Evolutionary conservation across 2,329 filamentous ascomycete genomes (phyloP).

Genomic region (Claviceps pusilla): DNA sequence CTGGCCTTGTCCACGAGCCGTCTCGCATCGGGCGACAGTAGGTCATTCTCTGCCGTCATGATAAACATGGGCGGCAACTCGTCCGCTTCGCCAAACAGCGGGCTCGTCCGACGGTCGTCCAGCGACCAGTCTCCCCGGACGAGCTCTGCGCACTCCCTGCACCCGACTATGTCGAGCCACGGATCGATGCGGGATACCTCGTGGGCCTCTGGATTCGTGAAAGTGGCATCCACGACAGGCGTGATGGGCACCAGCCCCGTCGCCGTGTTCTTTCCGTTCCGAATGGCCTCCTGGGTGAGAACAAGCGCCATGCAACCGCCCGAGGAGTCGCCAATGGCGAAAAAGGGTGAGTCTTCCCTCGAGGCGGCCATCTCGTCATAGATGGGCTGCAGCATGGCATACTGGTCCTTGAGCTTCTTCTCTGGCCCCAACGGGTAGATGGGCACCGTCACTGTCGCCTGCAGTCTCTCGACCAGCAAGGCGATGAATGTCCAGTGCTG

Average conservation of each 20-base stretch:
- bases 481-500: constrained; percentile 17
- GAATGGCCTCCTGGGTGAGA: constrained; percentile 16
- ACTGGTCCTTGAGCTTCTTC: constrained; percentile 16
- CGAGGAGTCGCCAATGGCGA: constrained; percentile 17
- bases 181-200: constrained; percentile 12
- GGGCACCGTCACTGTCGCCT: constrained; percentile 18
- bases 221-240: constrained; percentile 16
- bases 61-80: constrained; percentile 17
- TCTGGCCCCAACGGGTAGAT: constrained; percentile 20
- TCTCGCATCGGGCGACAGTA: constrained; percentile 15
- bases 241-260: constrained; percentile 16
- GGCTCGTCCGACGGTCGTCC: constrained; percentile 15
- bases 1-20: constrained; percentile 15
- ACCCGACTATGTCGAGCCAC: constrained; percentile 15
- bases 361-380: constrained; percentile 17
- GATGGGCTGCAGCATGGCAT: constrained; percentile 17
- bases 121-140: constrained; percentile 14
- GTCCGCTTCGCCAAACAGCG: constrained; percentile 15
- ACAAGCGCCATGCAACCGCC: constrained; percentile 18
- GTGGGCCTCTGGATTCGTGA: constrained; percentile 15
- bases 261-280: constrained; percentile 12
- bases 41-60: constrained; percentile 14
- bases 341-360: constrained; percentile 15
- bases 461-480: constrained; percentile 14
- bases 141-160: constrained; percentile 12